These are phyloP conservation scores for Alternaria arborescens DNA, from an alignment of 2,329 filamentous ascomycete species.

Conservation along the genomic window DNA sequence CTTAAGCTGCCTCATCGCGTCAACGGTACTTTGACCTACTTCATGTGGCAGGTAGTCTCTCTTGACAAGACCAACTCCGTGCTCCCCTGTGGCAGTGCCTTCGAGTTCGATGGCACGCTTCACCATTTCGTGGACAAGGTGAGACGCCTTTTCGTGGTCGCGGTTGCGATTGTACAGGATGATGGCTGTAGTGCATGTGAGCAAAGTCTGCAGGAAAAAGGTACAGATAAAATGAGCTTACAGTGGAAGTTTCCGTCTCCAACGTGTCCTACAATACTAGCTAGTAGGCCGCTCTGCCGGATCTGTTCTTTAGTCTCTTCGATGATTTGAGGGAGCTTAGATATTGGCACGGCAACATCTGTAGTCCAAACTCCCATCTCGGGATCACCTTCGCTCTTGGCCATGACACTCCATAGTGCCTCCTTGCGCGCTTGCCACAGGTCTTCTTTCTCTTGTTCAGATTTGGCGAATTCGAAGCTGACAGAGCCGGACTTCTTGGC, in stretches of 20 bases:
- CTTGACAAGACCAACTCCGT: slow-evolving; percentile 85
- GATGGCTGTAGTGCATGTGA: slow-evolving; percentile 57
- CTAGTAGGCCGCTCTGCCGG: slow-evolving; percentile 67
- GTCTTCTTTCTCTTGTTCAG: slow-evolving; percentile 70
- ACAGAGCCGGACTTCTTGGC: slow-evolving; percentile 68
- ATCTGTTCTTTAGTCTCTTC: slow-evolving; percentile 78
- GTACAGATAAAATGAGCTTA: slow-evolving; percentile 40
- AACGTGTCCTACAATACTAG: slow-evolving; percentile 75
- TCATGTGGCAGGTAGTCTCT: slow-evolving; percentile 83
- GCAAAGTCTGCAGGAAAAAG: background rate
- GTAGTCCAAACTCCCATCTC: slow-evolving; percentile 77
- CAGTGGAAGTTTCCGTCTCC: slow-evolving; percentile 79
- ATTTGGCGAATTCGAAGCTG: slow-evolving; percentile 74
- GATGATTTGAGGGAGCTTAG: slow-evolving; percentile 74
- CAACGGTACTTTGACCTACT: slow-evolving; percentile 76
- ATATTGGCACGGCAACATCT: slow-evolving; percentile 81
- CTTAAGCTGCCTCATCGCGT: slow-evolving; percentile 88
- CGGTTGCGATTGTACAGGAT: slow-evolving; percentile 69
- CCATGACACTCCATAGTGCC: slow-evolving; percentile 76
- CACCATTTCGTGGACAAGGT: slow-evolving; percentile 82
- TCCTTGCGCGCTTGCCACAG: slow-evolving; percentile 80
- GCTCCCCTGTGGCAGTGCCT: slow-evolving; percentile 85
- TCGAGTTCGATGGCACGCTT: slow-evolving; percentile 86
- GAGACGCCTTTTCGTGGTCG: slow-evolving; percentile 72
- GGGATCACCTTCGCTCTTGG: slow-evolving; percentile 65